These are phyloP conservation scores for Leucoagaricus sp. DNA, from an alignment of 1,284 basidiomycete genomes.

Conservation along the genomic window DNA sequence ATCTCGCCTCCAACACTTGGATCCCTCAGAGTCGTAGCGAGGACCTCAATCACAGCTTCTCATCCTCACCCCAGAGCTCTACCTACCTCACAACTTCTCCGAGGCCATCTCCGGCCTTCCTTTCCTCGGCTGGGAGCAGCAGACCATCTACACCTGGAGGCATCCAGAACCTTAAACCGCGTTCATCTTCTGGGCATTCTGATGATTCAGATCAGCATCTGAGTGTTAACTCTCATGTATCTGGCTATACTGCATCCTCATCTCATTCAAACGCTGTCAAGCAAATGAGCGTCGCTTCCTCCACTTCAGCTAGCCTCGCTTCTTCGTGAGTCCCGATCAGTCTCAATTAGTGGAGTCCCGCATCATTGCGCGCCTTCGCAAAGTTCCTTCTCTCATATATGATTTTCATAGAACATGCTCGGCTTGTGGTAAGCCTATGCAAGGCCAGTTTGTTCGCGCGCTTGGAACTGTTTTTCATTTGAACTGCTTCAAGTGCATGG, in stretches of 20 bases:
- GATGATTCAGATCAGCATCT: conserved; percentile 44
- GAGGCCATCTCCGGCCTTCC: conserved; percentile 50
- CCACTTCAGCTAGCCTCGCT: conserved; percentile 27
- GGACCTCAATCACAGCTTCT: conserved; percentile 61
- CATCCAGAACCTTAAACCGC: conserved; percentile 44
- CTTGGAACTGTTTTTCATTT: conserved; percentile 94
- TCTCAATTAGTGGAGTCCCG: conserved; percentile 23
- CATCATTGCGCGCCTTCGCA: conserved; percentile 2
- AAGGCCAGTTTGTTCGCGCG: conserved; percentile 96
- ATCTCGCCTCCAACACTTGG: conserved; percentile 41
- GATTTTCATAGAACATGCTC: conserved; percentile 57
- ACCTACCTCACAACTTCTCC: conserved; percentile 37
- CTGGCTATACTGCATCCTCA: conserved; percentile 9
- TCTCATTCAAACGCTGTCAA: conserved; percentile 11
- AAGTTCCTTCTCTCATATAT: conserved; percentile 20
- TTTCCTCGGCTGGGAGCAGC: conserved; percentile 41
- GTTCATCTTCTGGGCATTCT: conserved; percentile 52
- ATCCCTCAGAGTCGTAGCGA: conserved; percentile 61
- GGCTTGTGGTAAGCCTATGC: conserved; percentile 77
- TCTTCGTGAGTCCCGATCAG: conserved; percentile 42
- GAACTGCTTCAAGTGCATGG: conserved; percentile 96
- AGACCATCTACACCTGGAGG: conserved; percentile 56
- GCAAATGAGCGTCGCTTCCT: conserved; percentile 11
- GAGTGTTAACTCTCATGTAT: conserved; percentile 25
- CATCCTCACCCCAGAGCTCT: conserved; percentile 24